Evolutionary conservation across 805 yeast genomes (phyloP), one percentile per base, ranked within the genome.

Genomic region (Ogataea sp.): DNA sequence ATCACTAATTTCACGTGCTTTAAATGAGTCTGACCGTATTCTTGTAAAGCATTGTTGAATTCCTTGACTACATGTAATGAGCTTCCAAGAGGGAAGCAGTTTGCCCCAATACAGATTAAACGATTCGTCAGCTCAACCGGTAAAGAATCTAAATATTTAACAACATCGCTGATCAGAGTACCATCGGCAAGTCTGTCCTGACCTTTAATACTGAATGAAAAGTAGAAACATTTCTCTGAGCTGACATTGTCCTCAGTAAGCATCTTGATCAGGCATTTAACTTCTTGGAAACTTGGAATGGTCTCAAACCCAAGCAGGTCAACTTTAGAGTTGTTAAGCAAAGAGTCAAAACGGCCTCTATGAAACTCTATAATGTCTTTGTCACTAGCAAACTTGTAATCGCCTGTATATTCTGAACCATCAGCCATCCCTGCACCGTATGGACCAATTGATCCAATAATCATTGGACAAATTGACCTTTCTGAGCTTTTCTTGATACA

Each of bases 341-440:
- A 59, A 27, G 60, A 67, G 7, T 59, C 46, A 9, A 74, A 56
- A 42, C 77, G 58, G 8, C 69, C 71, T 4, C 46, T 37, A 53
- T 83, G 86, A 60, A 80, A 82, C 16, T 60, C 57, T 7, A 50
- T 53, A 39, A 83, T 49, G 34, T 63, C 64, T 14, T 59, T 61
- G 9, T 55, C 53, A 2, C 60, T 52, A 7, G 56, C 62, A 20
- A 55, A 63, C 10, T 66, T 68, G 53, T 83, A 83, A 37, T 77
- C 67, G 2, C 94, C 94, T 3, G 80, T 75, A 49, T 80, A 85
- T 50, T 85, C 95, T 0, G 81, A 68, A 1, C 88, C 87, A 45
- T 75, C 68, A 23, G 81, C 75, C 28, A 81, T 52, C 46, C 61
- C 76, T 0, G 89, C 83, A 1, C 89, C 94, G 53, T 75, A 85